Evolutionary conservation across 345 rosid genomes (phyloP).

Genomic region (Cardamine occulta): DNA sequence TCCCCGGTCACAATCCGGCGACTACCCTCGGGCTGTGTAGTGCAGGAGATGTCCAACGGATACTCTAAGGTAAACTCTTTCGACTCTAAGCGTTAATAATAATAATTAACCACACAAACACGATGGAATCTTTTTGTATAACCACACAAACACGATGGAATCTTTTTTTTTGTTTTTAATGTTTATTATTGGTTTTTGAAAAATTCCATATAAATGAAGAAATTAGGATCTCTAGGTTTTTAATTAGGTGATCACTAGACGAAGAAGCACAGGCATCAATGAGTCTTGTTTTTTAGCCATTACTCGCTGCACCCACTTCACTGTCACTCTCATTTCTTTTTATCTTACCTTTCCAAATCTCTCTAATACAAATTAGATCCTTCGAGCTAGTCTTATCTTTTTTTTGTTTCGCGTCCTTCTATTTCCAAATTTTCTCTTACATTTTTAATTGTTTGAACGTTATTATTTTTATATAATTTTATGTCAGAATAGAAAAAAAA

Average conservation of each 20-base stretch:
- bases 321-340: constrained; percentile 38
- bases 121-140: constrained; percentile 34
- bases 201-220: constrained; percentile 29
- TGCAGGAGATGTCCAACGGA: constrained; percentile 95
- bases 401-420: not conserved
- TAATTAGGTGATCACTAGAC: constrained; percentile 44
- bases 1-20: constrained; percentile 59
- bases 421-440: not conserved
- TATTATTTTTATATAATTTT: constrained; percentile 15
- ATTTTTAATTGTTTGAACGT: not conserved
- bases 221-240: constrained; percentile 42
- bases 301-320: constrained; percentile 48
- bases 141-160: constrained; percentile 7
- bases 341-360: constrained; percentile 9
- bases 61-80: constrained; percentile 74
- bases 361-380: not conserved
- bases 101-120: not conserved
- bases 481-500: constrained; percentile 33
- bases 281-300: constrained; percentile 48
- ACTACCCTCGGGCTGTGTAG: constrained; percentile 95
- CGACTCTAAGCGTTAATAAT: not conserved
- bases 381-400: not conserved
- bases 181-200: constrained; percentile 24
- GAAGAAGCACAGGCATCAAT: constrained; percentile 49
- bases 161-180: constrained; percentile 11